Conservation (phyloP, 441 rosid genomes). For the Croton laevigatus region DNA sequence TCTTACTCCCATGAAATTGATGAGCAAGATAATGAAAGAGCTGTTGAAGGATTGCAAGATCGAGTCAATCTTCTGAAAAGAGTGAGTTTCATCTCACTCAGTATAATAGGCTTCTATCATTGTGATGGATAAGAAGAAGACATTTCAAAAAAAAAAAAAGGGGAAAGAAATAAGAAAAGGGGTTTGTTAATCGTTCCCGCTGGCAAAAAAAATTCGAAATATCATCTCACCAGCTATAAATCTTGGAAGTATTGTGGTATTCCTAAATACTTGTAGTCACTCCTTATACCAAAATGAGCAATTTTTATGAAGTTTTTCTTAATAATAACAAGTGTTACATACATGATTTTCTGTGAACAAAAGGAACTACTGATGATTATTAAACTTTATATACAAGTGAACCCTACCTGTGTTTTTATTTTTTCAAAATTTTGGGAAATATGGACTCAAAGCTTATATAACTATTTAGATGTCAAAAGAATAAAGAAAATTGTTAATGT, state of each 20-base stretch:
- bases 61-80: slow-evolving; percentile 82
- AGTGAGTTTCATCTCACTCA: slow-evolving; percentile 42
- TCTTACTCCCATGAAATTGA: slow-evolving; percentile 80
- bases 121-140: not conserved
- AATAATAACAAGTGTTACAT: not conserved
- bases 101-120: not conserved
- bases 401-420: not conserved
- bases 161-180: no score
- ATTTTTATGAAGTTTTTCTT: not conserved
- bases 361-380: not conserved
- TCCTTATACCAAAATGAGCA: slow-evolving; percentile 10
- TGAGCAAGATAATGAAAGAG: slow-evolving; percentile 93
- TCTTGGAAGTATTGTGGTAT: not conserved
- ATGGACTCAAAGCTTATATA: not conserved
- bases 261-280: slow-evolving; percentile 2
- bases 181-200: not conserved
- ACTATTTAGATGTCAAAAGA: slow-evolving; percentile 1
- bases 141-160: no score
- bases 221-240: not conserved
- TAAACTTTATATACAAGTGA: no score
- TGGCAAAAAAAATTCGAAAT: slow-evolving; percentile 1
- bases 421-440: not conserved
- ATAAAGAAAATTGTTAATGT: slow-evolving; percentile 6
- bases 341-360: no score
- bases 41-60: slow-evolving; percentile 88